Evolutionary conservation across 148 eudicot genomes (phyloP).

Genomic region (Cornus florida): DNA sequence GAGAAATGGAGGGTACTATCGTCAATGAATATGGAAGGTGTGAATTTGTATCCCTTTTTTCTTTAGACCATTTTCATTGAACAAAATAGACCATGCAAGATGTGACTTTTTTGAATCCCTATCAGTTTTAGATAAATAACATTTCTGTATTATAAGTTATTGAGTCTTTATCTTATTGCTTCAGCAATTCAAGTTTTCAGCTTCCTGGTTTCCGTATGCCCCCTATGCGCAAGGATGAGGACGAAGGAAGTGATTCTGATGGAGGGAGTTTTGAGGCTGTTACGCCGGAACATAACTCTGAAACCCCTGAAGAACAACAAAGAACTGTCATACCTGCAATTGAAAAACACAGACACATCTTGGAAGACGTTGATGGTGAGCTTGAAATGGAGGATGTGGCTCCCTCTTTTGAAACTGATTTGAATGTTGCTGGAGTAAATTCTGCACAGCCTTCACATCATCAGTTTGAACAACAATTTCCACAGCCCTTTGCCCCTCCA

Average conservation of each 20-base stretch:
- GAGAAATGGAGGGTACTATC: conserved; percentile 91
- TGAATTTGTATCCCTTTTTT: neutral
- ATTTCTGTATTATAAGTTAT: conserved; percentile 1
- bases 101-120: neutral
- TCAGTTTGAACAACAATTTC: conserved; percentile 31
- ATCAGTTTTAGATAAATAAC: neutral
- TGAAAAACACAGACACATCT: conserved; percentile 74
- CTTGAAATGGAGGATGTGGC: conserved; percentile 99
- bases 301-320: conserved; percentile 37
- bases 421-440: conserved; percentile 15
- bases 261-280: conserved; percentile 93
- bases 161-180: conserved; percentile 17
- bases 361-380: conserved; percentile 99
- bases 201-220: conserved; percentile 96
- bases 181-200: conserved; percentile 95
- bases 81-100: neutral
- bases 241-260: conserved; percentile 82
- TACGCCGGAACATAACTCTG: conserved; percentile 81
- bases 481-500: conserved; percentile 43
- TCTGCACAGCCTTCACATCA: conserved; percentile 33
- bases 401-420: conserved; percentile 58
- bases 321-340: conserved; percentile 24
- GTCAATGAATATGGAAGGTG: conserved; percentile 99
- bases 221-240: conserved; percentile 76
- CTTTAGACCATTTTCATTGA: neutral